These are phyloP conservation scores for Carallia brachiata DNA, from an alignment of 345 rosid genomes.

Conservation along the genomic window DNA sequence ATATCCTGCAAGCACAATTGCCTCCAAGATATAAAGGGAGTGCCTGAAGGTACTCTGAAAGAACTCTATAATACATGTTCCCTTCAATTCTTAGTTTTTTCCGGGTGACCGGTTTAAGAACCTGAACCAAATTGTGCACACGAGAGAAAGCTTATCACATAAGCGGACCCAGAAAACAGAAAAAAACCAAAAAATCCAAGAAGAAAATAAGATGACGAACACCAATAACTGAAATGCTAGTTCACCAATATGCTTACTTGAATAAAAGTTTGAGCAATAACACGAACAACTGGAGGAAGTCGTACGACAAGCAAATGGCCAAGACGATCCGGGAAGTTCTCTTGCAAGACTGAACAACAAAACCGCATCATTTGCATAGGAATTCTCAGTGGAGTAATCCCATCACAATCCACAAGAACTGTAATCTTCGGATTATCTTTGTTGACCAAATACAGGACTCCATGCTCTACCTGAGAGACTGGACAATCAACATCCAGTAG, in stretches of 20 bases:
- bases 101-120: slow-evolving; percentile 70
- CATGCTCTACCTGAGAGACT: slow-evolving; percentile 96
- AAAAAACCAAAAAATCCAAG: neutral
- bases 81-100: slow-evolving; percentile 89
- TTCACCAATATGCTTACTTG: slow-evolving; percentile 48
- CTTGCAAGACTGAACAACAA: slow-evolving; percentile 81
- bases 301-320: slow-evolving; percentile 79
- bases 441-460: slow-evolving; percentile 55
- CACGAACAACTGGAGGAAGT: slow-evolving; percentile 85
- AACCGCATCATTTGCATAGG: slow-evolving; percentile 94
- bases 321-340: slow-evolving; percentile 83
- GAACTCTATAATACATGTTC: slow-evolving; percentile 50
- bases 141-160: neutral
- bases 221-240: slow-evolving; percentile 6
- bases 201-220: neutral
- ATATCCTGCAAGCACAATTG: slow-evolving; percentile 60
- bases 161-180: neutral
- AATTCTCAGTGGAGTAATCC: slow-evolving; percentile 72
- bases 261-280: slow-evolving; percentile 77
- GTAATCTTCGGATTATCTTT: slow-evolving; percentile 63
- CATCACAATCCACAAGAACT: slow-evolving; percentile 88
- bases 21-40: slow-evolving; percentile 90
- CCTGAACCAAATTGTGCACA: slow-evolving; percentile 37
- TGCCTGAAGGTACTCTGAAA: slow-evolving; percentile 56
- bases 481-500: slow-evolving; percentile 23